These are phyloP conservation scores for Punctularia strigosozonata DNA, from an alignment of 768 basidiomycete species.

Conservation along the genomic window DNA sequence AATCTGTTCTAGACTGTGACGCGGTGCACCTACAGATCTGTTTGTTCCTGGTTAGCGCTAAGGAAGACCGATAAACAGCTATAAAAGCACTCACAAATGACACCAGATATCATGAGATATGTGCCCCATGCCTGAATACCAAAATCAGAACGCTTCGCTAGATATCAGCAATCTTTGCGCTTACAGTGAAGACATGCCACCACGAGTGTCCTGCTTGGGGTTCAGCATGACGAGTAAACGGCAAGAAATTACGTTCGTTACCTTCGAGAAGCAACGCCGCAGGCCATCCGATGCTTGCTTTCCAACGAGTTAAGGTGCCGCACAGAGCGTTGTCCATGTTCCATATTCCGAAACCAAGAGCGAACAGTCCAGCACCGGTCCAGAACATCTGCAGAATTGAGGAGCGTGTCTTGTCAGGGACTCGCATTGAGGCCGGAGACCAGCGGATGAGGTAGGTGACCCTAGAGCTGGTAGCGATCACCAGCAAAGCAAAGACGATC, in stretches of 20 bases:
- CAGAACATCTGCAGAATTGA: constrained; percentile 34
- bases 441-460: constrained; percentile 38
- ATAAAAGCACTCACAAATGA: constrained; percentile 16
- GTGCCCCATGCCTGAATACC: constrained; percentile 15
- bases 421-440: constrained; percentile 24
- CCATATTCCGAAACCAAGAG: constrained; percentile 62
- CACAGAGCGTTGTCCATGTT: constrained; percentile 78
- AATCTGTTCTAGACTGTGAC: neutral
- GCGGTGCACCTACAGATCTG: constrained; percentile 14
- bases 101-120: constrained; percentile 21
- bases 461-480: constrained; percentile 36
- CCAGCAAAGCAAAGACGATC: constrained; percentile 51
- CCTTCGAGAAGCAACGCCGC: constrained; percentile 57
- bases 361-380: constrained; percentile 44
- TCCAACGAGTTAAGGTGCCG: constrained; percentile 40
- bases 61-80: neutral
- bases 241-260: constrained; percentile 10
- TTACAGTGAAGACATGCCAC: constrained; percentile 63
- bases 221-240: neutral
- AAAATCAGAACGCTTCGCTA: constrained; percentile 29
- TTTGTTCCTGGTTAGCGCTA: neutral
- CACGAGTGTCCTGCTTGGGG: constrained; percentile 45
- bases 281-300: constrained; percentile 49
- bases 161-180: constrained; percentile 10
- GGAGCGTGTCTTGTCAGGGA: constrained; percentile 30